These are phyloP conservation scores for Astragalus glycyphyllos DNA, from an alignment of 306 rosid genomes.

Conservation along the genomic window DNA sequence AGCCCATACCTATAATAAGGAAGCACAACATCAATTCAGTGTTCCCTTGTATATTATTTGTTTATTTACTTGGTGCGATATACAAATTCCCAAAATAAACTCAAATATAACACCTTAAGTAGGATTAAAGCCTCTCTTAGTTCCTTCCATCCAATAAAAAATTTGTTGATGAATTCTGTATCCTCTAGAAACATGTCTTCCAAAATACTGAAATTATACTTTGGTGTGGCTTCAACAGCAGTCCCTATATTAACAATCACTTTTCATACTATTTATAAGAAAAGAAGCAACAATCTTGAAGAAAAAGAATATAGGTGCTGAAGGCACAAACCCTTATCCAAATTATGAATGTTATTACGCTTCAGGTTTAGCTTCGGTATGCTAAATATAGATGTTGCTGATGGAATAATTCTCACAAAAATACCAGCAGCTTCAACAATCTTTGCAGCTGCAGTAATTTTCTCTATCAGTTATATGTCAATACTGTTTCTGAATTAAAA, in stretches of 20 bases:
- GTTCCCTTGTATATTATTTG: slow-evolving; percentile 5
- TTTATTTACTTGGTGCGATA: not conserved
- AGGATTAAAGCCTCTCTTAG: slow-evolving; percentile 69
- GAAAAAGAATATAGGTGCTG: slow-evolving; percentile 25
- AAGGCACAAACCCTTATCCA: slow-evolving; percentile 61
- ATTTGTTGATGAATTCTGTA: slow-evolving; percentile 50
- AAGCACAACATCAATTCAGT: slow-evolving; percentile 24
- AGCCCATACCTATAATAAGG: slow-evolving; percentile 80
- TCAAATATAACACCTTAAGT: slow-evolving; percentile 67
- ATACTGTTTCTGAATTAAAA: not conserved
- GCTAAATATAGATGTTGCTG: slow-evolving; percentile 63
- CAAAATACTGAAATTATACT: slow-evolving; percentile 85
- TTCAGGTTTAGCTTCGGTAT: slow-evolving; percentile 62
- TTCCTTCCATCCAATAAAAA: slow-evolving; percentile 74
- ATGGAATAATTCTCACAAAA: slow-evolving; percentile 70
- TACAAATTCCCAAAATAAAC: not conserved
- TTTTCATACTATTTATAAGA: slow-evolving; percentile 28
- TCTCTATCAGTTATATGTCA: slow-evolving; percentile 14
- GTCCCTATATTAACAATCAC: slow-evolving; percentile 55
- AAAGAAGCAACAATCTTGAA: not conserved
- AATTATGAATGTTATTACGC: slow-evolving; percentile 72
- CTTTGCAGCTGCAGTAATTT: slow-evolving; percentile 56
- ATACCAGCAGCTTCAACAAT: slow-evolving; percentile 59
- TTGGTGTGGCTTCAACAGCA: slow-evolving; percentile 69
- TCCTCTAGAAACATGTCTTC: slow-evolving; percentile 90